These are phyloP conservation scores for Ophiognomonia clavigignenti-juglandacearum DNA, from an alignment of 2,329 filamentous ascomycete genomes.

Conservation along the genomic window DNA sequence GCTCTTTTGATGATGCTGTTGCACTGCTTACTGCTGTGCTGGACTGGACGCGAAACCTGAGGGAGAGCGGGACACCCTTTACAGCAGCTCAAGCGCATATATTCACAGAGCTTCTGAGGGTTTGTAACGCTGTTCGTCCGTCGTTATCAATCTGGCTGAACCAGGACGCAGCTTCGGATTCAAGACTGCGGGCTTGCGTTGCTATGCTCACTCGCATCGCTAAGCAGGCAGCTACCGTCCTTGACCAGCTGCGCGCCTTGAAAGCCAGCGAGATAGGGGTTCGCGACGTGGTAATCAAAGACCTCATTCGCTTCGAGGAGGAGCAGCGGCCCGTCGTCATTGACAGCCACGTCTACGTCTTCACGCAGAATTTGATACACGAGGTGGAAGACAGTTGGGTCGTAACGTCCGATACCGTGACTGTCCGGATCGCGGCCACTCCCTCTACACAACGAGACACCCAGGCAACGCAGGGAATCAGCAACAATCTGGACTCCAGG, in stretches of 20 bases:
- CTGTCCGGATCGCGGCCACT: conserved; percentile 33
- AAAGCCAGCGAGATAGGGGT: not conserved
- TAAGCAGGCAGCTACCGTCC: conserved; percentile 1
- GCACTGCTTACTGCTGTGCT: conserved; percentile 26
- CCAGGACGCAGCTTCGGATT: not conserved
- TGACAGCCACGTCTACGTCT: conserved; percentile 31
- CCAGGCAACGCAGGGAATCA: conserved; percentile 31
- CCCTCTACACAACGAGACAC: conserved; percentile 24
- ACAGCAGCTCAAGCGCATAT: conserved; percentile 21
- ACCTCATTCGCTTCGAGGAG: conserved; percentile 1
- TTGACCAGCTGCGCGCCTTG: not conserved
- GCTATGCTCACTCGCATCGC: not conserved
- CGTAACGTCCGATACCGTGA: conserved; percentile 27
- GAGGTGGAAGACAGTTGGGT: conserved; percentile 44
- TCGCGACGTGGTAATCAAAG: not conserved
- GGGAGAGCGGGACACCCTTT: conserved; percentile 6
- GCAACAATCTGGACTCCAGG: conserved; percentile 16
- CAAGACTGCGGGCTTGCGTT: conserved; percentile 2
- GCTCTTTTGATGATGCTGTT: conserved; percentile 28
- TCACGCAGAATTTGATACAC: conserved; percentile 36
- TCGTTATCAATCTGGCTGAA: conserved; percentile 10
- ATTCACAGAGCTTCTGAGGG: conserved; percentile 11
- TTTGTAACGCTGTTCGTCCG: conserved; percentile 12
- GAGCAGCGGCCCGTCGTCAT: not conserved
- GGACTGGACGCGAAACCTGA: conserved; percentile 17